These are phyloP conservation scores for Venturia oleaginea DNA, from an alignment of 2,329 filamentous ascomycete species.

Conservation along the genomic window DNA sequence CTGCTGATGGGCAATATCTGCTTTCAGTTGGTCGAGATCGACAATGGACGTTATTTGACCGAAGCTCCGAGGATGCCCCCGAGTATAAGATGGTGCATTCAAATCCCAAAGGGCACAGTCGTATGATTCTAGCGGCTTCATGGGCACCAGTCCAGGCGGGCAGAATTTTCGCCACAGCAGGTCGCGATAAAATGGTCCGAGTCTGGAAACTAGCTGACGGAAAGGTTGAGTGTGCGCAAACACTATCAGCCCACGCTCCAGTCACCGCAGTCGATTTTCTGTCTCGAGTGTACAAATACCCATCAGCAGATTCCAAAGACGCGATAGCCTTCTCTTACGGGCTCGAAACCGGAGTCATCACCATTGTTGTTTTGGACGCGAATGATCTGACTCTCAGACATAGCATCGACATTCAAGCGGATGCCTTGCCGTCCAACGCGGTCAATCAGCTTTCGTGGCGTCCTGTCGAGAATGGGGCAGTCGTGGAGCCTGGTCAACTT, in stretches of 20 bases:
- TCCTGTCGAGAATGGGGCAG: constrained; percentile 15
- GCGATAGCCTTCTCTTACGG: constrained; percentile 20
- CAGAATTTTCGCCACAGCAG: constrained; percentile 71
- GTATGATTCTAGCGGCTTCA: constrained; percentile 84
- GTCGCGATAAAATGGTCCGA: constrained; percentile 74
- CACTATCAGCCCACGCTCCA: constrained; percentile 20
- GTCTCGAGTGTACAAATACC: background rate
- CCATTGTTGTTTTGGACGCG: background rate
- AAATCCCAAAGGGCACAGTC: constrained; percentile 76
- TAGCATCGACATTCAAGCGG: constrained; percentile 12
- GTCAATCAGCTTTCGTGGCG: constrained; percentile 25
- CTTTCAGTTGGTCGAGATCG: constrained; percentile 86
- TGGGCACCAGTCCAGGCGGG: constrained; percentile 56
- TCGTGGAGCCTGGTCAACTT: background rate
- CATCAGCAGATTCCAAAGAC: background rate
- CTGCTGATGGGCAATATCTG: constrained; percentile 60
- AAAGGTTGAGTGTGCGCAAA: constrained; percentile 19
- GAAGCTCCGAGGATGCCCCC: constrained; percentile 29
- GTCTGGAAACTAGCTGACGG: constrained; percentile 39
- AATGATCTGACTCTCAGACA: constrained; percentile 15
- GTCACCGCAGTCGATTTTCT: constrained; percentile 28
- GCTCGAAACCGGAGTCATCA: constrained; percentile 22
- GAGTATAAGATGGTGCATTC: constrained; percentile 51
- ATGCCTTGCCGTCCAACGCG: constrained; percentile 17
- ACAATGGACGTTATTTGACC: constrained; percentile 77